These are phyloP conservation scores for Populus pruinosa DNA, from an alignment of 345 rosid genomes.

Conservation along the genomic window DNA sequence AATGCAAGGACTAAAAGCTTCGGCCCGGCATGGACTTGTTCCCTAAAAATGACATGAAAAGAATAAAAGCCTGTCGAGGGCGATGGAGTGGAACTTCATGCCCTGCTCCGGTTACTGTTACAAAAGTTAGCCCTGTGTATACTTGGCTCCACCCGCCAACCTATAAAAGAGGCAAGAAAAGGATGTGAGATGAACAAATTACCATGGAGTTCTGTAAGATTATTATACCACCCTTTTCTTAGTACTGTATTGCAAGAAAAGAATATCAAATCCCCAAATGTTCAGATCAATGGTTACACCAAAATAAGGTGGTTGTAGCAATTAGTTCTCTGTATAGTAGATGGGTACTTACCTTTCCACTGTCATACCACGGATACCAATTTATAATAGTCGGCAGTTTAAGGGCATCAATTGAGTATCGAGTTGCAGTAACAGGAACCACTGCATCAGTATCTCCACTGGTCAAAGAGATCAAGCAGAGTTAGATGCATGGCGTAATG, in stretches of 20 bases:
- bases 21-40: conserved; percentile 60
- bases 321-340: not conserved
- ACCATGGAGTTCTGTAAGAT: not conserved
- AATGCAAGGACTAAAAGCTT: conserved; percentile 9
- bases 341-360: conserved; percentile 42
- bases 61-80: conserved; percentile 81
- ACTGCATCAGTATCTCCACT: conserved; percentile 95
- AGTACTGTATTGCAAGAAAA: not conserved
- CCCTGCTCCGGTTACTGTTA: conserved; percentile 86
- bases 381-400: conserved; percentile 59
- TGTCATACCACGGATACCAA: conserved; percentile 88
- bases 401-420: conserved; percentile 78
- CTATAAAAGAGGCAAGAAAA: conserved; percentile 28
- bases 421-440: conserved; percentile 84
- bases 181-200: not conserved
- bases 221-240: not conserved
- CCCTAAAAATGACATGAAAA: conserved; percentile 81
- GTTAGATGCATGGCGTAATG: not conserved
- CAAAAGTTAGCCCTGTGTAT: conserved; percentile 75
- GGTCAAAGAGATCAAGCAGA: conserved; percentile 29
- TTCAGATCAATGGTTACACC: not conserved
- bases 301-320: not conserved
- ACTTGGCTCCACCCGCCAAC: conserved; percentile 98
- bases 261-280: not conserved
- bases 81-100: conserved; percentile 88